Percentiles rank a stretch among this genome's conserved stretches.
These are phyloP conservation scores for Penicillium sp. DNA, from an alignment of 2,329 filamentous ascomycete genomes.

Conservation along the genomic window DNA sequence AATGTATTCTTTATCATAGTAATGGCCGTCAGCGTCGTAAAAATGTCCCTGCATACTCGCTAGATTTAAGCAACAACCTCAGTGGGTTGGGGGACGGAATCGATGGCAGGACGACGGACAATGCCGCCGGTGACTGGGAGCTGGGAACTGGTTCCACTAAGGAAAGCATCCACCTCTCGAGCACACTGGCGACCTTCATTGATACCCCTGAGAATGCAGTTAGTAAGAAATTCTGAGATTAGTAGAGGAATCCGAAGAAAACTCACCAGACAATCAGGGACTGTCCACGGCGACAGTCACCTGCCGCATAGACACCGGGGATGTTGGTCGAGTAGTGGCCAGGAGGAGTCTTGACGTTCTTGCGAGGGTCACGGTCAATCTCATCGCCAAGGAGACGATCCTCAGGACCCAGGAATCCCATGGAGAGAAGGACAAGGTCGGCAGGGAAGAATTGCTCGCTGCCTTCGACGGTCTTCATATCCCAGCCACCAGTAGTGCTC, in stretches of 20 bases:
- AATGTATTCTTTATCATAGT: slow-evolving; percentile 8
- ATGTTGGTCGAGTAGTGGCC: slow-evolving; percentile 88
- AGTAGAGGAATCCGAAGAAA: not conserved
- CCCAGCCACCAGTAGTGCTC: slow-evolving; percentile 84
- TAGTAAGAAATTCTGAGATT: not conserved
- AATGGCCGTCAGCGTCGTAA: slow-evolving; percentile 17
- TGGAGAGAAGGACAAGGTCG: slow-evolving; percentile 88
- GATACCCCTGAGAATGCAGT: slow-evolving; percentile 66
- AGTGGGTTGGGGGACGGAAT: slow-evolving; percentile 39
- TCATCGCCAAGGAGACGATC: slow-evolving; percentile 81
- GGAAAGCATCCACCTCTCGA: slow-evolving; percentile 85
- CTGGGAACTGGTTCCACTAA: slow-evolving; percentile 70
- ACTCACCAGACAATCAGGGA: slow-evolving; percentile 92
- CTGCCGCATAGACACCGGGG: slow-evolving; percentile 85
- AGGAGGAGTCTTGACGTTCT: slow-evolving; percentile 91
- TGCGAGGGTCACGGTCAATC: slow-evolving; percentile 86
- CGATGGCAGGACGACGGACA: slow-evolving; percentile 69
- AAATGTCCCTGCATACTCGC: not conserved
- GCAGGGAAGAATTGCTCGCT: slow-evolving; percentile 96
- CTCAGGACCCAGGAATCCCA: slow-evolving; percentile 96
- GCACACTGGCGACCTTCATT: slow-evolving; percentile 94
- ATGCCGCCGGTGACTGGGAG: slow-evolving; percentile 93
- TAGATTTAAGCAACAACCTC: slow-evolving; percentile 31
- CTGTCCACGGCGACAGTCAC: slow-evolving; percentile 92
- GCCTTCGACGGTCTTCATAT: slow-evolving; percentile 96